phyloP scores from a whole-genome alignment of 441 rosid species.

The Populus hybrid region DNA sequence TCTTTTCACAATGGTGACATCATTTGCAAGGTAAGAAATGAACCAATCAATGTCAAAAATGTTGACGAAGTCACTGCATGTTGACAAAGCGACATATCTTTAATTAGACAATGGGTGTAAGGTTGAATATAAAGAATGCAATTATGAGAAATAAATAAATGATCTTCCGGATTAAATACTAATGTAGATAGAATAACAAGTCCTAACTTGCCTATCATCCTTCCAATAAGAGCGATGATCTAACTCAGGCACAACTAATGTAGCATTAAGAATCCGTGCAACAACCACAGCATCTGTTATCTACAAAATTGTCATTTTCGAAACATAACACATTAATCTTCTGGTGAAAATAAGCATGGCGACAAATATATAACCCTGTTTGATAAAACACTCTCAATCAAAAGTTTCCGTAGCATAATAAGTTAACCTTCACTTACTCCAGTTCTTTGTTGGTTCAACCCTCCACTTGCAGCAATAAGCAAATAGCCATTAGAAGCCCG shows the following conservation, averaged over 20 bases:
- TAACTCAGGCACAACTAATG: conserved; percentile 93
- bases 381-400: conserved; percentile 9
- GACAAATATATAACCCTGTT: neutral
- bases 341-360: neutral
- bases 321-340: conserved; percentile 1
- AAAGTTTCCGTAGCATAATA: neutral
- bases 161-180: conserved; percentile 1
- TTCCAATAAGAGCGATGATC: conserved; percentile 98
- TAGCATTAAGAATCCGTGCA: conserved; percentile 88
- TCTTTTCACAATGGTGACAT: conserved; percentile 85
- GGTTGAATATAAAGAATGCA: neutral
- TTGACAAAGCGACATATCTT: conserved; percentile 7
- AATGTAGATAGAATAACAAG: conserved; percentile 2
- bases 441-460: conserved; percentile 96
- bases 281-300: conserved; percentile 97
- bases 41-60: conserved; percentile 92
- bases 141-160: neutral
- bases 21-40: conserved; percentile 82
- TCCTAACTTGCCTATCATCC: conserved; percentile 73
- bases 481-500: conserved; percentile 86
- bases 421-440: conserved; percentile 64
- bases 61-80: conserved; percentile 83
- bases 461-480: conserved; percentile 97
- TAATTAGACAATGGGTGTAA: neutral
- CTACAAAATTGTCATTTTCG: conserved; percentile 36